Percentiles rank a stretch among this genome's conserved stretches.
Conservation (phyloP, 164 flowering plant genomes). For the Euptelea pleiosperma region DNA sequence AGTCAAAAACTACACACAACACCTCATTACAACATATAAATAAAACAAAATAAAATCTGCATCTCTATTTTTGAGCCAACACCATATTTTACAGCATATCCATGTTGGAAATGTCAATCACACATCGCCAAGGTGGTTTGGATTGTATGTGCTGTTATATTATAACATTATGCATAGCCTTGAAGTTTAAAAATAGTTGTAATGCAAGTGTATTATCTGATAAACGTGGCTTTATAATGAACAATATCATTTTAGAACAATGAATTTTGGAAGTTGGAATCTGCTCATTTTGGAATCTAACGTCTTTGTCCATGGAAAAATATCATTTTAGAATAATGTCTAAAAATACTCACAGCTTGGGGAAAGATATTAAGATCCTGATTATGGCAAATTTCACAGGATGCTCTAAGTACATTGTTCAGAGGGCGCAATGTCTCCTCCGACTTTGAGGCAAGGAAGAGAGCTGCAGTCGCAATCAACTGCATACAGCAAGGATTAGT, state of each 20-base stretch:
- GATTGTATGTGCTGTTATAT: neutral
- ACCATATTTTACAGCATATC: too few species aligned
- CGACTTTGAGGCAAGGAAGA: slow-evolving; percentile 88
- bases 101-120: too few species aligned
- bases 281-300: neutral
- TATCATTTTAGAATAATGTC: too few species aligned
- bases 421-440: slow-evolving; percentile 90
- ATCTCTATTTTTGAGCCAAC: too few species aligned
- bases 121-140: too few species aligned
- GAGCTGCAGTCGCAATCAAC: slow-evolving; percentile 89
- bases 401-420: slow-evolving; percentile 61
- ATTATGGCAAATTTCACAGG: slow-evolving; percentile 74
- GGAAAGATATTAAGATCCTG: slow-evolving; percentile 60
- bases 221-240: too few species aligned
- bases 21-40: neutral
- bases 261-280: neutral
- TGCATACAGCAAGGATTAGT: slow-evolving; percentile 34
- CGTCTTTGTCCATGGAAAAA: neutral
- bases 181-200: too few species aligned
- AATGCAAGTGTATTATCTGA: too few species aligned
- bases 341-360: slow-evolving; percentile 51
- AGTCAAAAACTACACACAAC: neutral
- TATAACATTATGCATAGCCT: neutral
- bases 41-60: slow-evolving; percentile 2
- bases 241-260: too few species aligned